Percentiles rank a stretch among this genome's conserved stretches.
These are phyloP conservation scores for Hordeum marinum DNA, from an alignment of 176 grass and related monocot species.

Conservation along the genomic window DNA sequence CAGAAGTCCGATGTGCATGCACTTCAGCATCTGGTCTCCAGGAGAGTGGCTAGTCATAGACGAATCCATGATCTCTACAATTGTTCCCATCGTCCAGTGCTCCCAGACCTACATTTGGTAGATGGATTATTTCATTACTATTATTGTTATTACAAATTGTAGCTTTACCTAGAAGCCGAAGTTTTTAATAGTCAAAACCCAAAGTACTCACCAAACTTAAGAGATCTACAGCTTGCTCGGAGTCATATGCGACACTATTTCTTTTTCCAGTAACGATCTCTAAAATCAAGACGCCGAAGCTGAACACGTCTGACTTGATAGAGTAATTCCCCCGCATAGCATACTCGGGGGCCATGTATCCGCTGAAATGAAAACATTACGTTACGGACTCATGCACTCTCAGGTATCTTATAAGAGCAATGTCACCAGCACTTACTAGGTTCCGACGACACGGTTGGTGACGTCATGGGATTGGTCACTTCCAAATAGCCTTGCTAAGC, in stretches of 20 bases:
- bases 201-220: conserved; percentile 50
- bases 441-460: conserved; percentile 55
- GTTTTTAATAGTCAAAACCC: neutral
- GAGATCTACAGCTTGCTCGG: conserved; percentile 38
- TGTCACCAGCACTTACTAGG: conserved; percentile 54
- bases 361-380: conserved; percentile 22
- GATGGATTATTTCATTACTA: neutral
- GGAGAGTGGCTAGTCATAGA: conserved; percentile 31
- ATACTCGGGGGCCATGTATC: conserved; percentile 56
- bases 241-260: conserved; percentile 33
- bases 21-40: conserved; percentile 46
- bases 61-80: conserved; percentile 39
- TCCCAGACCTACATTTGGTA: conserved; percentile 47
- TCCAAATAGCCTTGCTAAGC: conserved; percentile 57
- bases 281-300: conserved; percentile 62
- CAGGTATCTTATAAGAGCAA: neutral
- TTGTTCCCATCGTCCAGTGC: conserved; percentile 52
- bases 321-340: conserved; percentile 70
- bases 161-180: neutral
- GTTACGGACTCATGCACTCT: neutral
- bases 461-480: conserved; percentile 51
- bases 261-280: conserved; percentile 63
- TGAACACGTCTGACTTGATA: conserved; percentile 69
- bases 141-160: neutral
- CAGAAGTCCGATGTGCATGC: conserved; percentile 52